Evolutionary conservation across 192 early-diverging fungal genomes (phyloP).

Genomic region (Backusella liffmaniae): DNA sequence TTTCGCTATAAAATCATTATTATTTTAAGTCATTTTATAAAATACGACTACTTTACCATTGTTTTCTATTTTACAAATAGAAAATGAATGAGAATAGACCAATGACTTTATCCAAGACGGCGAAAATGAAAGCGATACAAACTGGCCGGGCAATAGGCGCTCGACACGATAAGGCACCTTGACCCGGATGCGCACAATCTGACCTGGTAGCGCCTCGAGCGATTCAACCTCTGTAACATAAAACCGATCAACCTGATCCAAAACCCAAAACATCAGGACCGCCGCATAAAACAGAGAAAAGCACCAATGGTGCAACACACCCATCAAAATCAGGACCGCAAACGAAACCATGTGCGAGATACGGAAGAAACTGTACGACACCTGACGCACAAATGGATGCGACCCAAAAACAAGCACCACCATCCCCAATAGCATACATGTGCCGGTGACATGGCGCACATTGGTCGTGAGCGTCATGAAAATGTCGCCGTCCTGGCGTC

Average conservation of each 20-base stretch:
- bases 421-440: not conserved
- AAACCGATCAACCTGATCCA: constrained; percentile 12
- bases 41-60: not conserved
- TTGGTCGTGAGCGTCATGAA: constrained; percentile 14
- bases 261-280: constrained; percentile 8
- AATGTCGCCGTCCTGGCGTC: not conserved
- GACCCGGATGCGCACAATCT: not conserved
- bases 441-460: not conserved
- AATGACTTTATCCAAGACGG: not conserved
- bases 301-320: constrained; percentile 13
- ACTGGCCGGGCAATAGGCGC: constrained; percentile 11
- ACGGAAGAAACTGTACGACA: constrained; percentile 19
- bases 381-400: constrained; percentile 18
- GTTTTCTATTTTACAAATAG: constrained; percentile 20
- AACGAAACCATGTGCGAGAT: constrained; percentile 15
- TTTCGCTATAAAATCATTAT: not conserved
- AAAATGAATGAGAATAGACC: constrained; percentile 21
- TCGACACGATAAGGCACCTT: not conserved
- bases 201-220: not conserved
- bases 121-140: constrained; percentile 14
- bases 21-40: too few species aligned
- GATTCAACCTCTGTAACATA: not conserved
- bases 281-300: constrained; percentile 16
- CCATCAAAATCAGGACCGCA: not conserved
- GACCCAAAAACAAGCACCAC: constrained; percentile 1